phyloP scores from a whole-genome alignment of 2,329 filamentous ascomycete species.

The Neonectria ditissima region DNA sequence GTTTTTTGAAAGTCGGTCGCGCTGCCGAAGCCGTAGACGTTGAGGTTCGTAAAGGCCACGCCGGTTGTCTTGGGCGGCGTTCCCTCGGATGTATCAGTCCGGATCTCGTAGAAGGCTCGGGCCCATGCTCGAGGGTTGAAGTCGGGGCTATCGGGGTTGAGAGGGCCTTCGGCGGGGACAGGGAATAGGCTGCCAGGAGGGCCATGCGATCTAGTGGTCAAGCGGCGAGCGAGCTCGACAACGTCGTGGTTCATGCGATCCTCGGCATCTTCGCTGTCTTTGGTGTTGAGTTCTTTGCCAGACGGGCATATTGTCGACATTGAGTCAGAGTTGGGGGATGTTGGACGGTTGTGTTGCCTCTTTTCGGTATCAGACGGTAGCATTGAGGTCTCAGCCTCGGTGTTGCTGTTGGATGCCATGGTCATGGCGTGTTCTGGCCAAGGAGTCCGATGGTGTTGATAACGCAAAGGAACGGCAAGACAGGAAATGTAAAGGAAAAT shows the following conservation, averaged over 20 bases:
- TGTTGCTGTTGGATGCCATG: conserved; percentile 11
- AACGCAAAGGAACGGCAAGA: too few species aligned
- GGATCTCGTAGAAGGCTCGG: conserved; percentile 49
- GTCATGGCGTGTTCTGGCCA: neutral
- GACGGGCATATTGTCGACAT: conserved; percentile 2
- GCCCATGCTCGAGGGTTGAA: conserved; percentile 59
- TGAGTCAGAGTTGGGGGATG: conserved; percentile 9
- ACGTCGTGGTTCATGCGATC: conserved; percentile 13
- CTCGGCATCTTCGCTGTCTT: conserved; percentile 10
- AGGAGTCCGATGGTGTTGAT: too few species aligned
- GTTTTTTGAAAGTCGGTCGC: conserved; percentile 76
- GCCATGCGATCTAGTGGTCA: conserved; percentile 25
- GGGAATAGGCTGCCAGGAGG: conserved; percentile 38
- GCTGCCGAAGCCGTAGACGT: conserved; percentile 72
- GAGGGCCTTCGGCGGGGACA: conserved; percentile 27
- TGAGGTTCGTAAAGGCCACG: conserved; percentile 73
- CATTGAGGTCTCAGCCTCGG: conserved; percentile 3
- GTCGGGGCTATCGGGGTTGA: conserved; percentile 54
- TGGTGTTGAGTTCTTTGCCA: conserved; percentile 2
- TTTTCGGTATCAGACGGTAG: conserved; percentile 5
- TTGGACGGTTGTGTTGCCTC: neutral
- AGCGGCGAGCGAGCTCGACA: conserved; percentile 27
- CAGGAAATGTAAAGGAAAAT: too few species aligned
- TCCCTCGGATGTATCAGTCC: conserved; percentile 53
- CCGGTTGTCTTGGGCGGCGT: conserved; percentile 68